Evolutionary conservation across 331 rosid genomes (phyloP).

Genomic region (Rosa hybrid): DNA sequence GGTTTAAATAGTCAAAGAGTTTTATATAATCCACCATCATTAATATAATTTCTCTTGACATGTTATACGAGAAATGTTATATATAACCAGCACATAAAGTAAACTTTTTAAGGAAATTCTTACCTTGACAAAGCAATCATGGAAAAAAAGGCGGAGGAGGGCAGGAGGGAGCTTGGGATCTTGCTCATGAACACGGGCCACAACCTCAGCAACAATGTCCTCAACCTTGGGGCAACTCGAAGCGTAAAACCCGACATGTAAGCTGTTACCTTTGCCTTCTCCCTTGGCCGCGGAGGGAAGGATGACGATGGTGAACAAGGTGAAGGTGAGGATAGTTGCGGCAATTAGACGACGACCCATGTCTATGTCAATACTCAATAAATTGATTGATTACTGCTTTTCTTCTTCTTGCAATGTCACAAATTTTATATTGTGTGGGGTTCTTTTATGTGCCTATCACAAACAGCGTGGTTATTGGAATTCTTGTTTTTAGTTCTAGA

Average conservation of each 20-base stretch:
- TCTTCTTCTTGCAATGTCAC: slow-evolving; percentile 4
- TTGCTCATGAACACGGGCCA: not conserved
- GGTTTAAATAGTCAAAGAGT: too few relatives aligned
- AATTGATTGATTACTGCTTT: not conserved
- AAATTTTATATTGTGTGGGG: not conserved
- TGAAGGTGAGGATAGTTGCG: slow-evolving; percentile 17
- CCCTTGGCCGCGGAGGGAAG: not conserved
- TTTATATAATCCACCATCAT: too few relatives aligned
- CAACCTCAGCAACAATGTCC: slow-evolving; percentile 26
- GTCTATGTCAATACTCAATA: slow-evolving; percentile 9
- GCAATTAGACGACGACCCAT: not conserved
- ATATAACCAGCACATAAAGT: too few relatives aligned
- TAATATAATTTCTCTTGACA: too few relatives aligned
- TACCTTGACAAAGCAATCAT: slow-evolving; percentile 76
- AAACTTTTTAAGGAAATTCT: not conserved
- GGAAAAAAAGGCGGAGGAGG: slow-evolving; percentile 63
- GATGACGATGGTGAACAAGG: not conserved
- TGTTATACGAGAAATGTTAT: too few relatives aligned
- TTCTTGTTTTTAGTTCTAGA: not conserved
- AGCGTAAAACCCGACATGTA: slow-evolving; percentile 40
- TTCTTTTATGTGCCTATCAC: not conserved
- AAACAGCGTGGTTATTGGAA: not conserved
- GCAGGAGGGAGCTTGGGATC: slow-evolving; percentile 38
- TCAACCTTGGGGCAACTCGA: slow-evolving; percentile 48
- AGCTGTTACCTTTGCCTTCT: not conserved